phyloP scores from a whole-genome alignment of 2,329 filamentous ascomycete genomes.

The Neofusicoccum laricinum region DNA sequence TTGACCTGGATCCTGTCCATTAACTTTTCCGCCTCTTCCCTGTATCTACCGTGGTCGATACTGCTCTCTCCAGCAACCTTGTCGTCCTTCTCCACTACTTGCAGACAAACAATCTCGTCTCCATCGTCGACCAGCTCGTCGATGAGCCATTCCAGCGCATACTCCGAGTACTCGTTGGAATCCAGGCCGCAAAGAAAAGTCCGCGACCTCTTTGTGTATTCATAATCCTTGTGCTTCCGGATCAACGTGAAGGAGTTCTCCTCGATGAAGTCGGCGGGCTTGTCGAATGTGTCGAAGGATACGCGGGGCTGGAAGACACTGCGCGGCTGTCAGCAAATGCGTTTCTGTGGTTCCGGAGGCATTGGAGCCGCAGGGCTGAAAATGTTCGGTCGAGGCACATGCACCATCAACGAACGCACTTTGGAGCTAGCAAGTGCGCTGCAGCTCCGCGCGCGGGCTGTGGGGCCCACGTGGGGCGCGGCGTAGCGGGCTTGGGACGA shows the following conservation, averaged over 20 bases:
- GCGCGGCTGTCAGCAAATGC: neutral
- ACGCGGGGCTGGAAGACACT: conserved; percentile 66
- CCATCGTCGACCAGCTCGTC: conserved; percentile 91
- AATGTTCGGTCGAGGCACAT: neutral
- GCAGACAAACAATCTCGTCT: conserved; percentile 86
- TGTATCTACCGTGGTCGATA: conserved; percentile 67
- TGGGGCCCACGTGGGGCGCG: neutral
- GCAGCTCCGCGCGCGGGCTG: neutral
- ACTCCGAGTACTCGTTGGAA: conserved; percentile 87
- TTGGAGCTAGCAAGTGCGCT: neutral
- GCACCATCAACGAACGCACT: conserved; percentile 9
- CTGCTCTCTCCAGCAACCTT: conserved; percentile 62
- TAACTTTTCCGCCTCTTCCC: conserved; percentile 69
- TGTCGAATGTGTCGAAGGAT: conserved; percentile 72
- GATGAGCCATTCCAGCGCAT: conserved; percentile 87
- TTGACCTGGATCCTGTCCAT: conserved; percentile 75
- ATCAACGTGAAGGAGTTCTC: conserved; percentile 72
- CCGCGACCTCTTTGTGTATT: conserved; percentile 73
- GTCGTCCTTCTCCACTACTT: conserved; percentile 80
- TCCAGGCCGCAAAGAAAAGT: conserved; percentile 91
- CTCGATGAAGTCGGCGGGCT: conserved; percentile 60
- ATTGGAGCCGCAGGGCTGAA: neutral
- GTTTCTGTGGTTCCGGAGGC: neutral
- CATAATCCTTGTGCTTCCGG: conserved; percentile 81
- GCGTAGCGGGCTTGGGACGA: neutral